Percentiles rank a stretch among this genome's conserved stretches.
Conservation (phyloP, 495 filamentous ascomycete species). For the Penicillium paradoxum region DNA sequence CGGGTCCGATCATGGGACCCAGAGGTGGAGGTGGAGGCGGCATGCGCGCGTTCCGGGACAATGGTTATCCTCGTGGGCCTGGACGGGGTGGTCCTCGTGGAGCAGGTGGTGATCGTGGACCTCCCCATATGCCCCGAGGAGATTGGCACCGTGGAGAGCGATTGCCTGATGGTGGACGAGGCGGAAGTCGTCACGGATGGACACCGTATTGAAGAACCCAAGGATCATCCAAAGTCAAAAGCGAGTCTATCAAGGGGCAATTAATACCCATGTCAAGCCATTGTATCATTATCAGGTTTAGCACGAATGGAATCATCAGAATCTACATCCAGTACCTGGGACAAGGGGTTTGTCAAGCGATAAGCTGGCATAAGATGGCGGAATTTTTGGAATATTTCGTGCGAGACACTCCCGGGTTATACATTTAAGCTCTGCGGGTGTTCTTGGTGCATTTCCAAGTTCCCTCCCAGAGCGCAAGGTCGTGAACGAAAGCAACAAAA, state of each 20-base stretch:
- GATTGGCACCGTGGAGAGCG: conserved; percentile 45
- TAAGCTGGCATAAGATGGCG: not conserved
- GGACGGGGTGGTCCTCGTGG: conserved; percentile 23
- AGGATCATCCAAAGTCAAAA: not conserved
- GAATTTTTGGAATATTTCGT: not conserved
- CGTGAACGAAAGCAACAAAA: conserved; percentile 5
- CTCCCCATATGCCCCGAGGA: conserved; percentile 25
- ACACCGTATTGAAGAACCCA: conserved; percentile 32
- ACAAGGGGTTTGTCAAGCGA: not conserved
- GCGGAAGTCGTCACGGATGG: conserved; percentile 38
- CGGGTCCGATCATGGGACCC: conserved; percentile 15
- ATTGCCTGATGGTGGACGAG: conserved; percentile 34
- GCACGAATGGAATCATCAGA: conserved; percentile 1
- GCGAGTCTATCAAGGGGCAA: not conserved
- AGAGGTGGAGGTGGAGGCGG: conserved; percentile 23
- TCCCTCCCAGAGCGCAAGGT: not conserved
- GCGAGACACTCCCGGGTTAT: not conserved
- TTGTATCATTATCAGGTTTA: conserved; percentile 16
- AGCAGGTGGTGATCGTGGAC: conserved; percentile 28
- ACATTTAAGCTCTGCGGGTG: not conserved
- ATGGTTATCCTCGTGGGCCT: conserved; percentile 36
- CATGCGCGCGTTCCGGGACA: conserved; percentile 47
- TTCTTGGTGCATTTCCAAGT: not conserved
- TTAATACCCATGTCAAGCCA: conserved; percentile 8
- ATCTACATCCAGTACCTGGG: not conserved